Conservation (phyloP, 163 green algal species). For the Scenedesmus sp. region DNA sequence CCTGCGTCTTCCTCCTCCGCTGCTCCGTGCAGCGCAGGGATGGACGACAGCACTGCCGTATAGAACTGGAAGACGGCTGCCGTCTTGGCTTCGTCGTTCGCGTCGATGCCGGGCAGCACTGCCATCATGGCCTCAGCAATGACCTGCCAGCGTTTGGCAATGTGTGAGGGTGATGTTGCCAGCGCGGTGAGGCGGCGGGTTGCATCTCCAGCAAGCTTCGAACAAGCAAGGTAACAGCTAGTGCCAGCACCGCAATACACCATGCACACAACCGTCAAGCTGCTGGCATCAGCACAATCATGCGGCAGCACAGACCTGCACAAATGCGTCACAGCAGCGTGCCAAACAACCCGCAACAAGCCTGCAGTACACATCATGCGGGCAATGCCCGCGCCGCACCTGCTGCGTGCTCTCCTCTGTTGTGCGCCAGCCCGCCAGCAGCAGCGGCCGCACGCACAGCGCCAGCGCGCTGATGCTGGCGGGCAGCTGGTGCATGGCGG, state of each 20-base stretch:
- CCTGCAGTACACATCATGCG: no score
- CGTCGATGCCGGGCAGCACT: slow-evolving; percentile 93
- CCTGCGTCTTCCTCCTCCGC: slow-evolving; percentile 54
- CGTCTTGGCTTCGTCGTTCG: slow-evolving; percentile 96
- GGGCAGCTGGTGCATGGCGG: slow-evolving; percentile 78
- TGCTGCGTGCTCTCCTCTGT: slow-evolving; percentile 49
- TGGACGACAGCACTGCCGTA: slow-evolving; percentile 76
- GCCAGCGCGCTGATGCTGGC: slow-evolving; percentile 77
- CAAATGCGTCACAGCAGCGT: no score
- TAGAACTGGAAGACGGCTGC: slow-evolving; percentile 88
- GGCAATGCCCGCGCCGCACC: no score
- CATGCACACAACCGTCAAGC: no score
- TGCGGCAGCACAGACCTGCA: no score
- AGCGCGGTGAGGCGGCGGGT: no score
- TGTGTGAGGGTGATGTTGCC: no score
- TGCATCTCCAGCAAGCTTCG: no score
- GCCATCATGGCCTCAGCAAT: slow-evolving; percentile 88
- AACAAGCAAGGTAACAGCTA: no score
- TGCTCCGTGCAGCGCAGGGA: slow-evolving; percentile 68
- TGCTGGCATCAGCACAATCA: no score
- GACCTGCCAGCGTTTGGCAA: slow-evolving; percentile 46
- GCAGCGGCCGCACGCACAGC: slow-evolving; percentile 85
- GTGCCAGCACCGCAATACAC: no score
- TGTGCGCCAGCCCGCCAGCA: slow-evolving; percentile 77
- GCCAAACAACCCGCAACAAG: no score